phyloP scores from a whole-genome alignment of 345 rosid genomes.

The Conringia planisiliqua region DNA sequence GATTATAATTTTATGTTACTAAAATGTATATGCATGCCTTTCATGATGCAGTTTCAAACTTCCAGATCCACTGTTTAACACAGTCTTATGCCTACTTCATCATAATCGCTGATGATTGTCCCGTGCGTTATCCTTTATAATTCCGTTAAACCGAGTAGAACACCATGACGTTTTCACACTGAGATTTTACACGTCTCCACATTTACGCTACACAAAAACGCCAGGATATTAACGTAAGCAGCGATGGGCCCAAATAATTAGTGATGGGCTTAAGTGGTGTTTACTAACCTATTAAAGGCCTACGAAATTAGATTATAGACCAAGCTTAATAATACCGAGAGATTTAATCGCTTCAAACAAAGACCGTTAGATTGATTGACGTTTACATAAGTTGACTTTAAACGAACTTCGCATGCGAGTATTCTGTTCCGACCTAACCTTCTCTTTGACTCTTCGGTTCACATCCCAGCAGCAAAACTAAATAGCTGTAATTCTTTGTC shows the following conservation, averaged over 20 bases:
- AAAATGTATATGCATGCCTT: background rate
- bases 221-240: background rate
- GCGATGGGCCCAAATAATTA: background rate
- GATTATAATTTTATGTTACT: background rate
- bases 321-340: background rate
- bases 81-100: background rate
- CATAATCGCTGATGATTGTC: background rate
- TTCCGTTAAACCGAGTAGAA: background rate
- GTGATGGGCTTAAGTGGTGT: background rate
- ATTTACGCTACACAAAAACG: background rate
- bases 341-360: background rate
- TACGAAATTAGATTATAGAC: conserved; percentile 3
- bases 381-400: background rate
- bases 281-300: background rate
- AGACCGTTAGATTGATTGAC: background rate
- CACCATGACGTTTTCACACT: background rate
- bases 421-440: conserved; percentile 28
- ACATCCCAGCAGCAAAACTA: conserved; percentile 12
- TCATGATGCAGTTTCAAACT: background rate
- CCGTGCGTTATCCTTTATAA: background rate
- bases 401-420: background rate
- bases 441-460: conserved; percentile 34
- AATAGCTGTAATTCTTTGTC: background rate
- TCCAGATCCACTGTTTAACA: background rate
- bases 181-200: conserved; percentile 1